Conservation (phyloP, 2,329 filamentous ascomycete species). For the Pseudopithomyces chartarum region DNA sequence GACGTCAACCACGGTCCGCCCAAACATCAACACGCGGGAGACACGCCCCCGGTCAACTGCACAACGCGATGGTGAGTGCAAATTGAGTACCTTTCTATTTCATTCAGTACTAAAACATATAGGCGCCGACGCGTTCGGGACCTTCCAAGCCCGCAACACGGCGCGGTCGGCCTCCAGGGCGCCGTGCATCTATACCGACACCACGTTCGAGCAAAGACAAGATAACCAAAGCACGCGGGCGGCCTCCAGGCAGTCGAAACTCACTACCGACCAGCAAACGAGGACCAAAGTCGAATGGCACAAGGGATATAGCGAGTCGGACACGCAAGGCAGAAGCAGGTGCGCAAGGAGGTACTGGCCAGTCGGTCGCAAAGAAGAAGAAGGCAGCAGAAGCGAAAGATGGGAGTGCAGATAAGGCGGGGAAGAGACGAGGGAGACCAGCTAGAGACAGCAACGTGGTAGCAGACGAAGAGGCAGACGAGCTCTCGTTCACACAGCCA, state of each 20-base stretch:
- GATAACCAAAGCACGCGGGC: slow-evolving; percentile 26
- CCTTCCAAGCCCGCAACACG: slow-evolving; percentile 20
- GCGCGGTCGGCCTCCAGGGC: slow-evolving; percentile 29
- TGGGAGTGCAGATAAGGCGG: background rate
- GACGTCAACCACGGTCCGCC: background rate
- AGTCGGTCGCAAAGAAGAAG: background rate
- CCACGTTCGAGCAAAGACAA: background rate
- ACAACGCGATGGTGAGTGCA: slow-evolving; percentile 37
- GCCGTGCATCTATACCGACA: slow-evolving; percentile 18
- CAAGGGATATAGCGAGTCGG: slow-evolving; percentile 17
- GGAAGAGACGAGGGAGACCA: background rate
- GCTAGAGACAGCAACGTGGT: background rate
- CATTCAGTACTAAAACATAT: slow-evolving; percentile 15
- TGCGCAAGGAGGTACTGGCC: background rate
- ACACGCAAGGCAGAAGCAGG: slow-evolving; percentile 22
- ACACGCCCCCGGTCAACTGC: slow-evolving; percentile 21
- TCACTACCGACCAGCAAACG: slow-evolving; percentile 19
- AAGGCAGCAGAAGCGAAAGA: background rate
- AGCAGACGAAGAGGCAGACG: background rate
- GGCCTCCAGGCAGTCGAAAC: slow-evolving; percentile 30
- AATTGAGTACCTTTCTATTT: background rate
- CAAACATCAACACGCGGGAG: slow-evolving; percentile 13
- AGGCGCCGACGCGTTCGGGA: slow-evolving; percentile 31
- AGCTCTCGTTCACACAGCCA: background rate
- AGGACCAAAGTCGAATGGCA: slow-evolving; percentile 15